A percentile compares a stretch with the other conserved stretches of the same genome.
Evolutionary conservation across 2,329 filamentous ascomycete species (phyloP).

Genomic region (Aureobasidium sp.): DNA sequence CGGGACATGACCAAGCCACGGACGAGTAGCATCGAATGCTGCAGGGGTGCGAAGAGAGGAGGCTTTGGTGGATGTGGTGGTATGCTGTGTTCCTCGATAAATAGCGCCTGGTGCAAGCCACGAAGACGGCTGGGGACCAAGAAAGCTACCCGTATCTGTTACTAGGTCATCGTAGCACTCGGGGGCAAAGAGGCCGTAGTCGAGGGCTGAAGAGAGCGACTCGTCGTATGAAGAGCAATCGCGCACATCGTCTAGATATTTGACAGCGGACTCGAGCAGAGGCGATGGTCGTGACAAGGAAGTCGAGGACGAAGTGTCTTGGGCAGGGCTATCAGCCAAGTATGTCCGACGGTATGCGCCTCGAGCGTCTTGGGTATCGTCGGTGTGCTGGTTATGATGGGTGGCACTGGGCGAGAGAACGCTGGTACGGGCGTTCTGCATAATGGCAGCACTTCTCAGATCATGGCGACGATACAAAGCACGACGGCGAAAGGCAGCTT

Average conservation of each 20-base stretch:
- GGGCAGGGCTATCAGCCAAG: conserved; percentile 25
- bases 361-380: not conserved
- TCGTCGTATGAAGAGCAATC: conserved; percentile 47
- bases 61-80: conserved; percentile 28
- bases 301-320: not conserved
- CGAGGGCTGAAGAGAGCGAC: conserved; percentile 44
- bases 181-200: conserved; percentile 46
- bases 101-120: conserved; percentile 55
- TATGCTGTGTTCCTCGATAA: conserved; percentile 55
- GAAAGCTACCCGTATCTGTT: conserved; percentile 44
- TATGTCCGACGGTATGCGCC: conserved; percentile 29
- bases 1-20: conserved; percentile 31
- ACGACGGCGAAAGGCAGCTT: conserved; percentile 32
- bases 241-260: conserved; percentile 53
- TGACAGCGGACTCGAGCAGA: conserved; percentile 50
- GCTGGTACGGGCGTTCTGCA: conserved; percentile 25
- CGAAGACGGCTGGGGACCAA: conserved; percentile 46
- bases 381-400: conserved; percentile 24
- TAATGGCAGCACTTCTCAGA: conserved; percentile 24
- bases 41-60: conserved; percentile 17
- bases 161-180: conserved; percentile 51
- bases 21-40: conserved; percentile 27
- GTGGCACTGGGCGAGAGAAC: conserved; percentile 23
- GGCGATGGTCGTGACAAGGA: conserved; percentile 18
- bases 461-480: conserved; percentile 27